Evolutionary conservation across 2,329 filamentous ascomycete genomes (phyloP).

Genomic region (Trichophaea hybrida): DNA sequence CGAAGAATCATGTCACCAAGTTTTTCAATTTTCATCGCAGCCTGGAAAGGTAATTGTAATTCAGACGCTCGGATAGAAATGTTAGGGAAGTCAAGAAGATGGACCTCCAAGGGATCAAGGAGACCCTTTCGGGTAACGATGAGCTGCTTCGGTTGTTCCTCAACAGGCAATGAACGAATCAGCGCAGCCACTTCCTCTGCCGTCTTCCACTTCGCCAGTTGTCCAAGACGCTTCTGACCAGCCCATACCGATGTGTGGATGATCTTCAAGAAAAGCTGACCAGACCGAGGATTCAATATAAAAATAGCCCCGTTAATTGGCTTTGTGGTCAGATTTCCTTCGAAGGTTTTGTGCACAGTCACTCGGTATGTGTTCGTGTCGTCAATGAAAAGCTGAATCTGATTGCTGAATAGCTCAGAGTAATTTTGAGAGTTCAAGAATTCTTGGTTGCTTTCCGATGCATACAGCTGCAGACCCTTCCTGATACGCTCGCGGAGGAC

Average conservation of each 20-base stretch:
- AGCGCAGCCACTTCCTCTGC: constrained; percentile 97
- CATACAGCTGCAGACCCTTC: constrained; percentile 94
- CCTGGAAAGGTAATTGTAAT: constrained; percentile 93
- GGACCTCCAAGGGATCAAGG: constrained; percentile 89
- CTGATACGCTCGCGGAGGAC: constrained; percentile 94
- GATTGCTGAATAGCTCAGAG: constrained; percentile 96
- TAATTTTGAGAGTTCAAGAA: constrained; percentile 99
- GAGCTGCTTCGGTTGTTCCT: constrained; percentile 96
- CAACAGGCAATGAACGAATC: constrained; percentile 85
- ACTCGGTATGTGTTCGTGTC: constrained; percentile 99
- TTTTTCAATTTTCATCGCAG: constrained; percentile 99
- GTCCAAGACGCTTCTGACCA: constrained; percentile 95
- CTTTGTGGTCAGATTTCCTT: constrained; percentile 97
- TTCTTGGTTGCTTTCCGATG: constrained; percentile 96
- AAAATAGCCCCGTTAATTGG: constrained; percentile 99
- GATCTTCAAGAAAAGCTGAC: constrained; percentile 95
- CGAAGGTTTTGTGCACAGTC: constrained; percentile 98
- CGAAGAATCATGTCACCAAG: constrained; percentile 97
- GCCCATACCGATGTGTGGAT: constrained; percentile 99
- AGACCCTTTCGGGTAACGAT: constrained; percentile 97
- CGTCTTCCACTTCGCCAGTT: constrained; percentile 98
- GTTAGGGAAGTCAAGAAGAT: constrained; percentile 95
- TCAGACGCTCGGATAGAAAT: constrained; percentile 97
- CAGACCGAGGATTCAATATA: constrained; percentile 98
- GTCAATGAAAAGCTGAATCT: constrained; percentile 96